phyloP scores from a whole-genome alignment of 331 rosid species.

The Spiraea crenata region DNA sequence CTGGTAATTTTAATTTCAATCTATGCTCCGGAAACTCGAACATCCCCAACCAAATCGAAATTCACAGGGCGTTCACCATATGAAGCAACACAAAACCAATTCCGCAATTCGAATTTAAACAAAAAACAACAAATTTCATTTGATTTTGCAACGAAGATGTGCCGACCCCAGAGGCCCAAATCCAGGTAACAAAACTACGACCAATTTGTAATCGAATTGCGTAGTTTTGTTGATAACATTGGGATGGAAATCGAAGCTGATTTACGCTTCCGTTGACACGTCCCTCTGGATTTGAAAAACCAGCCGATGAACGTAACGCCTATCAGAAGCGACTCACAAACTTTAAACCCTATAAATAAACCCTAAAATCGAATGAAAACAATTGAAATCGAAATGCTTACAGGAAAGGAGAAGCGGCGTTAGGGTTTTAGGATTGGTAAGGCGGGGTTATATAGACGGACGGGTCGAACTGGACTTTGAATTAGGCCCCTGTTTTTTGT shows the following conservation, averaged over 20 bases:
- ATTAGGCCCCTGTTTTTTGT: not conserved
- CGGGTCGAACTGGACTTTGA: not conserved
- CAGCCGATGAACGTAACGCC: constrained; percentile 84
- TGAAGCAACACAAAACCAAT: constrained; percentile 53
- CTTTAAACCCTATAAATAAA: too few species aligned
- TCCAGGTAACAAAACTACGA: constrained; percentile 33
- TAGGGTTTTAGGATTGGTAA: not conserved
- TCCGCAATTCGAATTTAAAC: too few species aligned
- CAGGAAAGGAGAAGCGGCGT: not conserved
- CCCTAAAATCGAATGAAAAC: not conserved
- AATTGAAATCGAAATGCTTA: not conserved
- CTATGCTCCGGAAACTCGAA: constrained; percentile 94
- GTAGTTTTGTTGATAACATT: constrained; percentile 15
- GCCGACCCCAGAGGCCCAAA: constrained; percentile 36
- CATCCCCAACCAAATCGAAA: constrained; percentile 39
- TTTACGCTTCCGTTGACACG: constrained; percentile 97
- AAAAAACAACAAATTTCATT: too few species aligned
- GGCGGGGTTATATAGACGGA: not conserved
- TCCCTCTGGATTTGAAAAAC: constrained; percentile 42
- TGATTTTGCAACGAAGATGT: not conserved
- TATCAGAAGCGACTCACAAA: constrained; percentile 61
- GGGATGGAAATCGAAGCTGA: constrained; percentile 29
- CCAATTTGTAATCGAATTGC: not conserved
- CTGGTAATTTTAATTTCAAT: constrained; percentile 42
- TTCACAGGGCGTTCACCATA: constrained; percentile 64